phyloP scores from a whole-genome alignment of 257 asterid genomes.

The Gentiana straminea region DNA sequence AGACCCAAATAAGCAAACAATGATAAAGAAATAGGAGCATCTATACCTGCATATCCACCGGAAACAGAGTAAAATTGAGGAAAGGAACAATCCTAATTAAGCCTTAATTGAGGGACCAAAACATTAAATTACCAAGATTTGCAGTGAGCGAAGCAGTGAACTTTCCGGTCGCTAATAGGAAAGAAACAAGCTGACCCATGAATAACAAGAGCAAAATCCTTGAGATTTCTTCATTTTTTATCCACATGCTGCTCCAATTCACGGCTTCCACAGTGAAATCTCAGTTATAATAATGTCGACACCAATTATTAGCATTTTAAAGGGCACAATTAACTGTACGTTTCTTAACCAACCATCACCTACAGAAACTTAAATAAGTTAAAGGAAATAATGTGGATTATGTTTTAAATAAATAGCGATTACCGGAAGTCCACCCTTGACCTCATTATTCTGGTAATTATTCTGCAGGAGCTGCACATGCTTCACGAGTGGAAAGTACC shows the following conservation, averaged over 20 bases:
- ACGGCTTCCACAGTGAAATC: background rate
- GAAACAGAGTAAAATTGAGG: background rate
- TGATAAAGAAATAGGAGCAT: slow-evolving; percentile 58
- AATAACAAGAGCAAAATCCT: slow-evolving; percentile 25
- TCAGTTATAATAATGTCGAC: background rate
- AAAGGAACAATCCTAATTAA: background rate
- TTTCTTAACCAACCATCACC: too few relatives aligned
- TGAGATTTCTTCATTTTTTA: slow-evolving; percentile 13
- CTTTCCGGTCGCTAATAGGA: slow-evolving; percentile 26
- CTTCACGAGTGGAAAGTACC: too few relatives aligned
- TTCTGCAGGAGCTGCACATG: too few relatives aligned
- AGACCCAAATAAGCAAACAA: slow-evolving; percentile 45
- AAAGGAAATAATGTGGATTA: too few relatives aligned
- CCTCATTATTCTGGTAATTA: too few relatives aligned
- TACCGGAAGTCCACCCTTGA: too few relatives aligned
- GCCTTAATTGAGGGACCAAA: background rate
- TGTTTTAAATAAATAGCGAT: too few relatives aligned
- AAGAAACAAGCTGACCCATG: slow-evolving; percentile 54
- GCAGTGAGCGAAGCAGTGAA: slow-evolving; percentile 48
- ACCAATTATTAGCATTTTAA: background rate
- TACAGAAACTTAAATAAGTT: too few relatives aligned
- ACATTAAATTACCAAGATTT: slow-evolving; percentile 17
- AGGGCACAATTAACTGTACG: too few relatives aligned
- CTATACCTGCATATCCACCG: slow-evolving; percentile 30
- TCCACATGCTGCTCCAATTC: slow-evolving; percentile 11